Percentiles rank a stretch among this genome's conserved stretches.
Evolutionary conservation across 2,329 filamentous ascomycete species (phyloP).

Genomic region (Sclerotinia spermophila): DNA sequence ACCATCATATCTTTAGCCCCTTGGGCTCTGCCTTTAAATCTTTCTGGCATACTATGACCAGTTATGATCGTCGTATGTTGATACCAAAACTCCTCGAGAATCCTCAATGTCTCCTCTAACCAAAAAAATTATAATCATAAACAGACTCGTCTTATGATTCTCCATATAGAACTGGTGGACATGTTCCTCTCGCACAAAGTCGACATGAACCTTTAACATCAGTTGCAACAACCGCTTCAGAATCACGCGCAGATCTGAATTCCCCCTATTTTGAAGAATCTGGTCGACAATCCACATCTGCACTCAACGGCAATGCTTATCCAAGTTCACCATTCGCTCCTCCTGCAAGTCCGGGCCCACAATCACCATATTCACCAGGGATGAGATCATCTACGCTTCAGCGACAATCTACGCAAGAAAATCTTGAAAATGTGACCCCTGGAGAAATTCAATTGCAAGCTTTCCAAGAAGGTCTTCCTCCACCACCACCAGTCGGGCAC

Average conservation of each 20-base stretch:
- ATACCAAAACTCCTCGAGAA: not conserved
- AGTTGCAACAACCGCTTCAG: constrained; percentile 77
- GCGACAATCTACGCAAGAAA: constrained; percentile 58
- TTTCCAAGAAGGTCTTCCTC: constrained; percentile 87
- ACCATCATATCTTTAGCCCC: constrained; percentile 34
- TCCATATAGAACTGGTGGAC: constrained; percentile 83
- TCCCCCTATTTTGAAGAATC: constrained; percentile 75
- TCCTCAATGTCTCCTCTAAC: not conserved
- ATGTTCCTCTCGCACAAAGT: constrained; percentile 81
- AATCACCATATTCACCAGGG: constrained; percentile 79
- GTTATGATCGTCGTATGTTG: constrained; percentile 62
- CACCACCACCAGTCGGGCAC: constrained; percentile 80
- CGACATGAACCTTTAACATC: constrained; percentile 80
- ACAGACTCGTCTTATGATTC: constrained; percentile 90
- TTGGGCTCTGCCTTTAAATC: constrained; percentile 73
- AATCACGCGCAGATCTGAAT: constrained; percentile 81
- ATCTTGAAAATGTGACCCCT: constrained; percentile 65
- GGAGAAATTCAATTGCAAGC: constrained; percentile 96
- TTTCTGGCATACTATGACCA: constrained; percentile 88
- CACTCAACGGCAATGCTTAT: constrained; percentile 56
- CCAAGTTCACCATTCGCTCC: constrained; percentile 38
- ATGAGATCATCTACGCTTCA: constrained; percentile 73
- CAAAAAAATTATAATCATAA: constrained; percentile 17
- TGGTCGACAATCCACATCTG: constrained; percentile 49
- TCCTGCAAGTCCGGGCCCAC: constrained; percentile 54